Conservation (phyloP, 495 filamentous ascomycete genomes). For the Bryoglossum gracile region DNA sequence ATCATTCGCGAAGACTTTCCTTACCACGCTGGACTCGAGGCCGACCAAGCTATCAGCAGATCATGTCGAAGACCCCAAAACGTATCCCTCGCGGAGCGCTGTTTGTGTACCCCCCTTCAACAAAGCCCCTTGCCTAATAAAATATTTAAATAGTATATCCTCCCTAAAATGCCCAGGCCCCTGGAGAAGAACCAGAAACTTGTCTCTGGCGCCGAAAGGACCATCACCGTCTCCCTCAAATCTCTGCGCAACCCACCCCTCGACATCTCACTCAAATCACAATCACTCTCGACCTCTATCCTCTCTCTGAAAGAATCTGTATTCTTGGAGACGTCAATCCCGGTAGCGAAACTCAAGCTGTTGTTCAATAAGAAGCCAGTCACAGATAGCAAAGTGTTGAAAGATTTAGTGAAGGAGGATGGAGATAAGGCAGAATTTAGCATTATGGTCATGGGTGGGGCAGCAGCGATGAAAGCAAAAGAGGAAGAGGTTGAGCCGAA, state of each 20-base stretch:
- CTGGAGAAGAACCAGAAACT: constrained; percentile 39
- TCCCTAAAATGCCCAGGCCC: constrained; percentile 39
- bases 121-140: constrained; percentile 1
- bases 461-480: constrained; percentile 27
- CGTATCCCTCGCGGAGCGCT: constrained; percentile 58
- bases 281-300: constrained; percentile 57
- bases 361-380: constrained; percentile 78
- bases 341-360: constrained; percentile 69
- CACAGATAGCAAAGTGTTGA: constrained; percentile 56
- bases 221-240: constrained; percentile 57
- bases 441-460: constrained; percentile 80
- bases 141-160: constrained; percentile 35
- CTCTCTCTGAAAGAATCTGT: constrained; percentile 65
- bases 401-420: constrained; percentile 42
- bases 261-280: constrained; percentile 50
- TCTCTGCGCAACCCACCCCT: constrained; percentile 67
- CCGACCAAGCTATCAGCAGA: constrained; percentile 72
- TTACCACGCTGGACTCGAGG: constrained; percentile 67
- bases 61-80: constrained; percentile 76
- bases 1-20: constrained; percentile 74
- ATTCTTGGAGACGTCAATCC: constrained; percentile 38
- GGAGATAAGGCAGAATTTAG: constrained; percentile 58
- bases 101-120: constrained; percentile 43
- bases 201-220: constrained; percentile 36
- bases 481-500: constrained; percentile 29